phyloP scores from a whole-genome alignment of 805 yeast genomes.

The Pichia thaimueangensis region DNA sequence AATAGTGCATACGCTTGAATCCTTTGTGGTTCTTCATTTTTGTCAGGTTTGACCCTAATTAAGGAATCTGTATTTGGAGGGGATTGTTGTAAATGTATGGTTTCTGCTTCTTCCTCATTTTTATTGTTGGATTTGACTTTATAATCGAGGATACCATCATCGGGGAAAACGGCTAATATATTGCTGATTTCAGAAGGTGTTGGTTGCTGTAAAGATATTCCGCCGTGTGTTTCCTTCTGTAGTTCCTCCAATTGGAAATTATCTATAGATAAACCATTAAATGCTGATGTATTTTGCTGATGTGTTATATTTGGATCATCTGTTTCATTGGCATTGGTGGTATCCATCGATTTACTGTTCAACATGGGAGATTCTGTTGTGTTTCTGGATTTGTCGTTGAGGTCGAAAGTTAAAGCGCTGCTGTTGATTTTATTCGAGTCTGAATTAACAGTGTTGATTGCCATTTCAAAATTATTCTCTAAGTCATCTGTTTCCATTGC shows the following conservation, averaged over 20 bases:
- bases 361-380: too few species aligned
- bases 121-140: not conserved
- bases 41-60: not conserved
- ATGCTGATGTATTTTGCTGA: not conserved
- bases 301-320: not conserved
- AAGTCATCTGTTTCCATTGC: too few species aligned
- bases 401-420: too few species aligned
- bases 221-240: not conserved
- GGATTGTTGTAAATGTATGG: slow-evolving; percentile 7
- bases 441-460: too few species aligned
- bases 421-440: too few species aligned
- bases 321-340: not conserved
- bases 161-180: slow-evolving; percentile 6
- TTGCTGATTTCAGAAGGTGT: slow-evolving; percentile 7
- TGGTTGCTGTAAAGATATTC: not conserved
- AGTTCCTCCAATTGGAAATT: not conserved
- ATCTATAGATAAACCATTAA: not conserved
- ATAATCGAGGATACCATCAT: not conserved
- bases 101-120: slow-evolving; percentile 11
- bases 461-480: too few species aligned
- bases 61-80: slow-evolving; percentile 1
- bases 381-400: too few species aligned
- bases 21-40: slow-evolving; percentile 16
- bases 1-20: slow-evolving; percentile 65
- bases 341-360: too few species aligned